Conservation (phyloP, 108 stramenopile species). For the Skeletonema tropicum region DNA sequence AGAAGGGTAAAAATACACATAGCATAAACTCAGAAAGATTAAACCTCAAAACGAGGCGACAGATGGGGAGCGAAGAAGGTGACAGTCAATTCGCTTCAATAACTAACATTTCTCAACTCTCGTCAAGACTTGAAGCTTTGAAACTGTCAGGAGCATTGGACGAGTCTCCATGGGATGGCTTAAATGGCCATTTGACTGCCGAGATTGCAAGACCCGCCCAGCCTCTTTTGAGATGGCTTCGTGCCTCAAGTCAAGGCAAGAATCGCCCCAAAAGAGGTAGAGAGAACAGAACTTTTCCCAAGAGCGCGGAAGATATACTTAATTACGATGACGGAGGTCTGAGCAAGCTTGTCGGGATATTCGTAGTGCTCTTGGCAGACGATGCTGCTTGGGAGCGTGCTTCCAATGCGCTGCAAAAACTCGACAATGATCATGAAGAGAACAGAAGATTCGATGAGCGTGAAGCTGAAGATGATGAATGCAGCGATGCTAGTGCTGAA, state of each 20-base stretch:
- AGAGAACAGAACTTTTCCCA: not conserved
- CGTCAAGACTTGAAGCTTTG: conserved; percentile 19
- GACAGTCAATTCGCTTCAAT: not conserved
- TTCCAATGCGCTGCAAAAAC: conserved; percentile 8
- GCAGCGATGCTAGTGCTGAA: not conserved
- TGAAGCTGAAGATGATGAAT: conserved; percentile 12
- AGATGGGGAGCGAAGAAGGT: not conserved
- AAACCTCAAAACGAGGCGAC: not conserved
- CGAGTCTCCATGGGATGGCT: conserved; percentile 35
- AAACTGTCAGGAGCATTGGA: conserved; percentile 29
- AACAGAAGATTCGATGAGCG: not conserved
- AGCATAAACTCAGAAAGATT: conserved; percentile 2
- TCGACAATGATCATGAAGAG: not conserved
- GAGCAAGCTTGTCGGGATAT: conserved; percentile 31
- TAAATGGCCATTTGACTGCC: conserved; percentile 20
- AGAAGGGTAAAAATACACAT: not conserved
- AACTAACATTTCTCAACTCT: conserved; percentile 15
- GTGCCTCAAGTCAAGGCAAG: conserved; percentile 8
- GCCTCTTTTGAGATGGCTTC: not conserved
- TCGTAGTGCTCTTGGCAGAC: conserved; percentile 24
- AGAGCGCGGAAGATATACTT: not conserved
- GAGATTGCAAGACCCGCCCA: conserved; percentile 6
- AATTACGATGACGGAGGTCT: conserved; percentile 30
- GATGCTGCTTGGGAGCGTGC: conserved; percentile 19
- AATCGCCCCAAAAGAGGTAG: not conserved